Evolutionary conservation across 805 yeast species (phyloP), one percentile per base, ranked within the genome.

Genomic region (Candida dendrica): DNA sequence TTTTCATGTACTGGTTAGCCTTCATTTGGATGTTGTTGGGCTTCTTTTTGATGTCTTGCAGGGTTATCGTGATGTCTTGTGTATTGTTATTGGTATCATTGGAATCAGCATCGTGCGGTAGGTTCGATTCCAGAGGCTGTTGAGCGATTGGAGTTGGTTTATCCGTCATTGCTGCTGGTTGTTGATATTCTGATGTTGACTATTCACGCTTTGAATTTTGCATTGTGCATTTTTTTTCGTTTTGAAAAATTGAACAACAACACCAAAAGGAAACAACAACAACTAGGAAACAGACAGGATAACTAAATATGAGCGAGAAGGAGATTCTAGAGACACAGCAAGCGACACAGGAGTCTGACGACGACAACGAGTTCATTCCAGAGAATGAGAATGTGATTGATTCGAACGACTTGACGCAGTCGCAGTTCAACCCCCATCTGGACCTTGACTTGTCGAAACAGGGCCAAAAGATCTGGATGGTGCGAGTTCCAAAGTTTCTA

Each of bases 381-480:
- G 71, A 69, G 27, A 62, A 60, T 39, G 74, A 68, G 29, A 69
- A 68, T 47, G 67, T 68, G 26, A 62, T 69, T 34, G 74, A 69
- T 47, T 69, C 72, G 47, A 69, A 69, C 45, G 74, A 69, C 53
- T 55, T 65, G 29, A 63, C 69, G 31, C 63, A 60, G 44, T 59
- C 59, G 13, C 60, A 55, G 46, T 59, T 55, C 38, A 77, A 83
- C 52, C 95, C 84, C 63, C 72, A 86, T 13, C 71, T 90, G 26
- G 95, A 93, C 60, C 69, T 93, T 61, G 86, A 89, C 56, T 63
- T 89, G 40, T 47, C 69, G 1, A 66, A 69, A 26, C 77, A 81
- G 14, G 70, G 65, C 38, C 81, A 84, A 53, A 88, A 88, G 51
- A 81, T 93, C 34, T 93, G 98, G 98, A 69, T 93, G 18, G 95